phyloP scores from a whole-genome alignment of 129 eudicot species.

The Flaveria brownii region DNA sequence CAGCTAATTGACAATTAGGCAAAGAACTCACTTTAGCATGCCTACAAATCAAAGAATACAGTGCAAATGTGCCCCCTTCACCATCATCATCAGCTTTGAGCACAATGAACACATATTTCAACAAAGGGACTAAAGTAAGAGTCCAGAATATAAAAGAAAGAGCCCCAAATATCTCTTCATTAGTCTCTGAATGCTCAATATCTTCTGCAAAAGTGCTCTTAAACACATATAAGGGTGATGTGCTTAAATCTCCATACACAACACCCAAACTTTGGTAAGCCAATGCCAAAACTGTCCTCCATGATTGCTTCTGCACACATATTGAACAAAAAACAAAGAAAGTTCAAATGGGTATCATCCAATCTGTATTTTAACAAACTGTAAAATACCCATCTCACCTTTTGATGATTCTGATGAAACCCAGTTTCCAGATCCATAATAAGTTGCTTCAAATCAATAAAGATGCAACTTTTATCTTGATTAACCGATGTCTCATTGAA shows the following conservation, averaged over 20 bases:
- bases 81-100: constrained; percentile 96
- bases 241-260: constrained; percentile 97
- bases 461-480: constrained; percentile 37
- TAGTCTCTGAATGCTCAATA: constrained; percentile 75
- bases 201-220: constrained; percentile 95
- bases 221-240: constrained; percentile 86
- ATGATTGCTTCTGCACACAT: constrained; percentile 72
- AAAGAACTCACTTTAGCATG: constrained; percentile 85
- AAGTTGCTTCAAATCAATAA: constrained; percentile 40
- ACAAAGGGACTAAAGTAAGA: constrained; percentile 74
- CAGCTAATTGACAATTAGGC: constrained; percentile 80
- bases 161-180: constrained; percentile 92
- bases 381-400: constrained; percentile 38
- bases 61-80: constrained; percentile 97
- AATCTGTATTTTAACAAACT: constrained; percentile 4
- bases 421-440: constrained; percentile 84
- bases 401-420: constrained; percentile 44
- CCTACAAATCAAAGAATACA: constrained; percentile 79
- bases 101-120: constrained; percentile 90
- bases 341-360: constrained; percentile 16
- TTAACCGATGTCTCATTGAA: constrained; percentile 37
- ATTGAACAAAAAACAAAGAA: neutral
- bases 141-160: constrained; percentile 93
- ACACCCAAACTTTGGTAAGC: constrained; percentile 98
- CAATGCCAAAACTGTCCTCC: constrained; percentile 80